Evolutionary conservation across 805 yeast genomes (phyloP).

Genomic region (Cyberlindnera bimundalis): DNA sequence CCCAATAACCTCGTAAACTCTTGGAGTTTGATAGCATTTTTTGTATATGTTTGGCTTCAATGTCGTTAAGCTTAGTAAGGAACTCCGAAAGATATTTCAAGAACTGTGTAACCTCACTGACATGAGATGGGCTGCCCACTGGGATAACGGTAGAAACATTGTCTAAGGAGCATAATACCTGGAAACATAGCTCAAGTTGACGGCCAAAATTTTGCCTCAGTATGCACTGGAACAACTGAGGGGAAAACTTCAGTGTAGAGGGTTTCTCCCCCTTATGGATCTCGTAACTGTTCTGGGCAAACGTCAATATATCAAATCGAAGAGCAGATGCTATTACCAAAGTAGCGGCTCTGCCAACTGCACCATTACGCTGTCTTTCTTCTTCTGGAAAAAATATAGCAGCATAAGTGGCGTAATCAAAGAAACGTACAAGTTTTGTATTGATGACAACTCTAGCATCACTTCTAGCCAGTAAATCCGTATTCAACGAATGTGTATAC

Average conservation of each 20-base stretch:
- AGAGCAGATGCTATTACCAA: slow-evolving; percentile 39
- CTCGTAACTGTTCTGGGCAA: slow-evolving; percentile 38
- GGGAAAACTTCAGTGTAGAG: slow-evolving; percentile 29
- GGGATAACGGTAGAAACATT: slow-evolving; percentile 30
- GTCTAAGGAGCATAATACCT: slow-evolving; percentile 25
- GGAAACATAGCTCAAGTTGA: slow-evolving; percentile 23
- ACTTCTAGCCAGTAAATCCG: slow-evolving; percentile 41
- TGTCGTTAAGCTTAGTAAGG: slow-evolving; percentile 39
- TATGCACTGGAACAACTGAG: slow-evolving; percentile 29
- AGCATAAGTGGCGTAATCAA: slow-evolving; percentile 28
- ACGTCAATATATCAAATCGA: slow-evolving; percentile 43
- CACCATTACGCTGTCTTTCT: slow-evolving; percentile 28
- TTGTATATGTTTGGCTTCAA: slow-evolving; percentile 34
- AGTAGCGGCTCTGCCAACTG: slow-evolving; percentile 34
- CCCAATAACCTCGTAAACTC: slow-evolving; percentile 65
- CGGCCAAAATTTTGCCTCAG: slow-evolving; percentile 25
- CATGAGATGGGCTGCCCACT: slow-evolving; percentile 24
- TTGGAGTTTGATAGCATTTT: slow-evolving; percentile 38
- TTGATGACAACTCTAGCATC: slow-evolving; percentile 48
- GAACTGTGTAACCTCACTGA: slow-evolving; percentile 27
- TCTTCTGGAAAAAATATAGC: slow-evolving; percentile 30
- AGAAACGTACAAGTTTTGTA: slow-evolving; percentile 33
- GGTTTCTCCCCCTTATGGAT: slow-evolving; percentile 32
- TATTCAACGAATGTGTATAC: slow-evolving; percentile 29
- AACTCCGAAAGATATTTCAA: slow-evolving; percentile 32